phyloP scores from a whole-genome alignment of 305 asterid genomes.

The Andrographis paniculata region DNA sequence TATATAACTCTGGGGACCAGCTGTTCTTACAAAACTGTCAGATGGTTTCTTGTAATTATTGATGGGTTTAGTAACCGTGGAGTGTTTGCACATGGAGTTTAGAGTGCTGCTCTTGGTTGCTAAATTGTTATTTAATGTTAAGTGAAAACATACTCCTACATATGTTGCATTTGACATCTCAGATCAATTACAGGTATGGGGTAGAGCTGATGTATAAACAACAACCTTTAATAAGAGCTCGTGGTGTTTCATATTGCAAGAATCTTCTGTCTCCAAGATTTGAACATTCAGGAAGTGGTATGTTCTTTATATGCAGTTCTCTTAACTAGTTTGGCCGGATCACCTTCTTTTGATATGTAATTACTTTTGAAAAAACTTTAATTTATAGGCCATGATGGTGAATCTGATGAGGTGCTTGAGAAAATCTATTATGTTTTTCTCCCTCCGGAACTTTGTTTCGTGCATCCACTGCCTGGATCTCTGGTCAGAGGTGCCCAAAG shows the following conservation, averaged over 20 bases:
- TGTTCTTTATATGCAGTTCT: slow-evolving; percentile 15
- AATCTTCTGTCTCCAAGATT: slow-evolving; percentile 93
- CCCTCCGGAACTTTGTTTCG: slow-evolving; percentile 95
- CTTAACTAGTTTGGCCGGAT: slow-evolving; percentile 18
- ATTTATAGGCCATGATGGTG: slow-evolving; percentile 52
- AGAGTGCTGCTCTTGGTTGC: too few relatives aligned
- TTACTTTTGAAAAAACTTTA: slow-evolving; percentile 18
- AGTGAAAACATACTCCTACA: too few relatives aligned
- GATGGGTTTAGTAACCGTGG: too few relatives aligned
- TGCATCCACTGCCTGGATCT: slow-evolving; percentile 93
- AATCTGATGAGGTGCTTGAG: slow-evolving; percentile 67
- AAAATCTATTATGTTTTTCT: slow-evolving; percentile 95
- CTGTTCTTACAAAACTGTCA: not conserved
- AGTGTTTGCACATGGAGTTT: too few relatives aligned
- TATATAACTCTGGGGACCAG: slow-evolving; percentile 5
- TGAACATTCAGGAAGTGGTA: slow-evolving; percentile 94
- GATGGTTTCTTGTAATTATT: slow-evolving; percentile 5
- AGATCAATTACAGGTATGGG: slow-evolving; percentile 60
- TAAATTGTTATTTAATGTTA: too few relatives aligned
- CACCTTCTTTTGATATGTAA: slow-evolving; percentile 17
- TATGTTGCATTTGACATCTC: too few relatives aligned
- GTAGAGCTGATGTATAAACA: slow-evolving; percentile 69
- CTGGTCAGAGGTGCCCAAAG: slow-evolving; percentile 96
- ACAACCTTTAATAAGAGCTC: slow-evolving; percentile 90
- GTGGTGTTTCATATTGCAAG: slow-evolving; percentile 99